Percentiles rank a stretch among this genome's conserved stretches.
phyloP scores from a whole-genome alignment of 2,329 filamentous ascomycete species.

The Cryphonectria carpinicola region DNA sequence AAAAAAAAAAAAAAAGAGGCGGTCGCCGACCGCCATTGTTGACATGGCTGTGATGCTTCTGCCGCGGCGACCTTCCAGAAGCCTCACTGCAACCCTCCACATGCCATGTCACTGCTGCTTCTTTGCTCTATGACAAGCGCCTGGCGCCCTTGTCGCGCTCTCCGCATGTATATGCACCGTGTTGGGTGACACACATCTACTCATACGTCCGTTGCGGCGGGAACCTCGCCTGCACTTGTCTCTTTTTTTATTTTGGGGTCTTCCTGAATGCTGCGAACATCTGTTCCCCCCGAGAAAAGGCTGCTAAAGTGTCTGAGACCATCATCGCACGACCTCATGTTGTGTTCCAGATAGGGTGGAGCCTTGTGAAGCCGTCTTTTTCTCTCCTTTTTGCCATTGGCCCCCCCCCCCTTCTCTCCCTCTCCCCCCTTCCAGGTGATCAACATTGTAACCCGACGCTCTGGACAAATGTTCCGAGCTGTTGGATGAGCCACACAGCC shows the following conservation, averaged over 20 bases:
- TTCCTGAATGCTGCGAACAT: neutral
- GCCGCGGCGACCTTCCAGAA: slow-evolving; percentile 15
- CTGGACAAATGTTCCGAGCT: neutral
- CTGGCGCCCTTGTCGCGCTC: neutral
- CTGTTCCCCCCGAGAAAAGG: neutral
- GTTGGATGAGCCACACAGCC: neutral
- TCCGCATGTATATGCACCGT: neutral
- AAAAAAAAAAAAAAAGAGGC: too few relatives aligned
- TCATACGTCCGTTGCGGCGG: neutral
- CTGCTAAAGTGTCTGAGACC: neutral
- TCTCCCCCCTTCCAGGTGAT: neutral
- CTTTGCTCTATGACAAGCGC: neutral
- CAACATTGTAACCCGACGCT: too few relatives aligned
- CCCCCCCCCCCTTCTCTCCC: too few relatives aligned
- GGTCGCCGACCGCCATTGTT: too few relatives aligned
- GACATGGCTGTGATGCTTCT: slow-evolving; percentile 1
- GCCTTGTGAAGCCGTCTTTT: neutral
- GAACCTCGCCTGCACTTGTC: neutral
- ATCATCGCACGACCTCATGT: neutral
- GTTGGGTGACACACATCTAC: neutral
- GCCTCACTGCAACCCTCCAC: slow-evolving; percentile 5
- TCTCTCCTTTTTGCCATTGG: neutral
- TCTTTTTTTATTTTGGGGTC: neutral
- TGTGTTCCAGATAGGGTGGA: slow-evolving; percentile 6
- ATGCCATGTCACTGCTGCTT: neutral